These are phyloP conservation scores for Venturia aucupariae DNA, from an alignment of 2,329 filamentous ascomycete species.

Conservation along the genomic window DNA sequence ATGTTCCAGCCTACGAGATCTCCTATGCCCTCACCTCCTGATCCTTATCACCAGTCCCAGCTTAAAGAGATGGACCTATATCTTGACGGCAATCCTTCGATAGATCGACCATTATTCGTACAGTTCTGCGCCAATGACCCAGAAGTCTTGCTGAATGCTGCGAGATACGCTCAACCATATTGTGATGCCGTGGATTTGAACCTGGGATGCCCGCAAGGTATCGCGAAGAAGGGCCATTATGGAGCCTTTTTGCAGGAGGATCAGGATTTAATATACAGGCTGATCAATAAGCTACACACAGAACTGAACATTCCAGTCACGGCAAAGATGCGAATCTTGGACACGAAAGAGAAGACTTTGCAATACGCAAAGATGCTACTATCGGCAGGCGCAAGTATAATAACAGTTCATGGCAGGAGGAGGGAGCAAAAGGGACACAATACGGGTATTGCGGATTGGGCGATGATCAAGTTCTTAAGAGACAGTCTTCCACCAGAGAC, in stretches of 20 bases:
- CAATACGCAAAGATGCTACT: constrained; percentile 84
- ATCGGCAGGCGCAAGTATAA: constrained; percentile 78
- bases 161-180: constrained; percentile 67
- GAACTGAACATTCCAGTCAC: constrained; percentile 78
- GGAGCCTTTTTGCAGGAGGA: constrained; percentile 94
- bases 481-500: constrained; percentile 78
- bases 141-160: constrained; percentile 69
- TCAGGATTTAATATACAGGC: constrained; percentile 67
- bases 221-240: constrained; percentile 82
- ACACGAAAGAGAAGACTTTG: constrained; percentile 76
- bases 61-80: constrained; percentile 33
- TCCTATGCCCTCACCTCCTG: constrained; percentile 26
- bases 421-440: constrained; percentile 94
- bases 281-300: constrained; percentile 75
- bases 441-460: constrained; percentile 89
- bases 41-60: constrained; percentile 27
- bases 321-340: constrained; percentile 86
- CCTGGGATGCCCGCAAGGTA: constrained; percentile 91
- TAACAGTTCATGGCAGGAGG: constrained; percentile 82
- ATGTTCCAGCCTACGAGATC: constrained; percentile 64
- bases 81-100: constrained; percentile 76
- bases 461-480: constrained; percentile 69
- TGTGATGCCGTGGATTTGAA: constrained; percentile 96
- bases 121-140: constrained; percentile 93
- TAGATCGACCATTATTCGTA: constrained; percentile 86